A percentile compares a stretch with the other conserved stretches of the same genome.
These are phyloP conservation scores for Candida mattraensis DNA, from an alignment of 805 yeast species.

Conservation along the genomic window DNA sequence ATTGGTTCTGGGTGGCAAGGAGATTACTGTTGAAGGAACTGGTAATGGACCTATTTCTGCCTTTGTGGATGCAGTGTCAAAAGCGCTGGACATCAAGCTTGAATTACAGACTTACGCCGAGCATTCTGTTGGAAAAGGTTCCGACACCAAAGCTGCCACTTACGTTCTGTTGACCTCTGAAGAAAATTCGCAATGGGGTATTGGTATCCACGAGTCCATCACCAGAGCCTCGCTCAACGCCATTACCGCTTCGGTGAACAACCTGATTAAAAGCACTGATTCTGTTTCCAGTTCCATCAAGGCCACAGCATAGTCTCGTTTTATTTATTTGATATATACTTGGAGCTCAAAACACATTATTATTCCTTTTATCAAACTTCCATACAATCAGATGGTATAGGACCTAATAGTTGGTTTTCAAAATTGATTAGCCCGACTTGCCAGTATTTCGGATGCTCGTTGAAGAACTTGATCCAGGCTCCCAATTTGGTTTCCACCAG, in stretches of 20 bases:
- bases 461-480: conserved; percentile 56
- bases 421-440: conserved; percentile 50
- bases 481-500: conserved; percentile 40
- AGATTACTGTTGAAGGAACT: conserved; percentile 45
- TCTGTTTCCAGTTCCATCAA: background rate
- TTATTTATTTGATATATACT: conserved; percentile 4
- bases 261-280: conserved; percentile 32
- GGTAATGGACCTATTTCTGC: conserved; percentile 85
- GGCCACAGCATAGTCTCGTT: background rate
- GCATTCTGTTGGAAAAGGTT: conserved; percentile 72
- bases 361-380: too few relatives aligned
- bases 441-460: conserved; percentile 53
- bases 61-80: conserved; percentile 61
- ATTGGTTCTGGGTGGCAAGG: conserved; percentile 36
- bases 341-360: too few relatives aligned
- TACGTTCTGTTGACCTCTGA: conserved; percentile 43
- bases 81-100: conserved; percentile 49
- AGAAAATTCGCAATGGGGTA: conserved; percentile 68
- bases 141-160: conserved; percentile 72
- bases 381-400: conserved; percentile 47
- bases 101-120: conserved; percentile 70
- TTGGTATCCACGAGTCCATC: conserved; percentile 88
- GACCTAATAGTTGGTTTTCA: conserved; percentile 43
- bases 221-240: conserved; percentile 80
- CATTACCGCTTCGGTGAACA: conserved; percentile 62